phyloP scores from a whole-genome alignment of 768 basidiomycete genomes.

The Pulveroboletus ravenelii region DNA sequence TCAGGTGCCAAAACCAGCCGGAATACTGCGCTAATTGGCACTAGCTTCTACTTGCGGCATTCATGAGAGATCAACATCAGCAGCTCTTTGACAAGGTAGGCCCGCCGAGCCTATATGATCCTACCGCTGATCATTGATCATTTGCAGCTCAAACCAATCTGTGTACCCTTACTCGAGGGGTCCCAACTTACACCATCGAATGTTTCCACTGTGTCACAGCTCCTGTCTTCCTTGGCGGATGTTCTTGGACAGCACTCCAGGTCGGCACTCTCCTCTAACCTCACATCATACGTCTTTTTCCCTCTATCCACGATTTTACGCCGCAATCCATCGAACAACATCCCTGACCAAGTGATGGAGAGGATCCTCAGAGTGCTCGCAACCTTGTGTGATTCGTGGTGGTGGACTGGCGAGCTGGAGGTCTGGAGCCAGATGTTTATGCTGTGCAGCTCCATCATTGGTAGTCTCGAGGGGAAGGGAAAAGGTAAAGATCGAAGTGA shows the following conservation, averaged over 20 bases:
- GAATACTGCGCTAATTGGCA: not conserved
- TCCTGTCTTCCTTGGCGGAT: conserved; percentile 51
- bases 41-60: conserved; percentile 10
- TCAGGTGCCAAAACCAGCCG: too few species aligned
- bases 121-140: not conserved
- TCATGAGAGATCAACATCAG: conserved; percentile 21
- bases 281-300: conserved; percentile 83
- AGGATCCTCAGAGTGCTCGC: conserved; percentile 56
- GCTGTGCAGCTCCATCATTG: conserved; percentile 61
- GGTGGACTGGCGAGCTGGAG: conserved; percentile 72
- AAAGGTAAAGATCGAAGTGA: conserved; percentile 69
- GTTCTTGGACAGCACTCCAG: conserved; percentile 42
- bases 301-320: conserved; percentile 83
- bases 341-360: conserved; percentile 81
- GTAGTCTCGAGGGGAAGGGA: conserved; percentile 62
- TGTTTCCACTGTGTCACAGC: conserved; percentile 41
- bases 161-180: conserved; percentile 75
- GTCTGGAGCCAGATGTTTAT: conserved; percentile 87
- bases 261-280: conserved; percentile 45
- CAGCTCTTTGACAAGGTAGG: conserved; percentile 38
- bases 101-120: not conserved
- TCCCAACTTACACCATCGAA: conserved; percentile 58
- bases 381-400: conserved; percentile 68
- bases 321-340: conserved; percentile 59
- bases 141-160: conserved; percentile 57